phyloP scores from a whole-genome alignment of 2,329 filamentous ascomycete genomes.

The Hypoxylon sp. region DNA sequence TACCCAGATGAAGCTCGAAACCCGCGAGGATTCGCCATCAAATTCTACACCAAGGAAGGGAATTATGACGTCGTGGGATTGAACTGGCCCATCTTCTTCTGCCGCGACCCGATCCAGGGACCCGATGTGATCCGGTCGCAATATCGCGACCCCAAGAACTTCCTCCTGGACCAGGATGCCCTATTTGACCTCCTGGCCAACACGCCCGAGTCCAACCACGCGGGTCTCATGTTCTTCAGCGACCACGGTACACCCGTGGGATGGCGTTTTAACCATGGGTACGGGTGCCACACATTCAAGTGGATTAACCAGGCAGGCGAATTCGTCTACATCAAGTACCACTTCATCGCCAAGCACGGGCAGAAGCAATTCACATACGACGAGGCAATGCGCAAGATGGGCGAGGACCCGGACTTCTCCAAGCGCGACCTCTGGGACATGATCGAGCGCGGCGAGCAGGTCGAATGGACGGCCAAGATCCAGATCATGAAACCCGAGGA shows the following conservation, averaged over 20 bases:
- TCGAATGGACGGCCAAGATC: constrained; percentile 74
- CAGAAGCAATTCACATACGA: constrained; percentile 71
- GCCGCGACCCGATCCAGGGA: constrained; percentile 81
- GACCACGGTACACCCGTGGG: constrained; percentile 77
- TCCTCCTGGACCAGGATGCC: constrained; percentile 69
- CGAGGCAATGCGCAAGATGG: constrained; percentile 69
- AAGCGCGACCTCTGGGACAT: constrained; percentile 75
- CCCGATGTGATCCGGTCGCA: constrained; percentile 82
- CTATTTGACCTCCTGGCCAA: constrained; percentile 76
- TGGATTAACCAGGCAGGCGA: constrained; percentile 75
- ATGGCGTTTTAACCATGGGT: constrained; percentile 77
- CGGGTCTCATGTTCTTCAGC: constrained; percentile 76
- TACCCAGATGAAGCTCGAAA: constrained; percentile 65
- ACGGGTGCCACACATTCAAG: constrained; percentile 77
- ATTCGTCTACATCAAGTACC: constrained; percentile 76
- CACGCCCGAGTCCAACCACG: constrained; percentile 75
- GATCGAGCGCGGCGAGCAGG: constrained; percentile 72
- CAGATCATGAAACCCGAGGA: constrained; percentile 72
- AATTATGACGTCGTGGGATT: constrained; percentile 81
- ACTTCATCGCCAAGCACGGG: constrained; percentile 75
- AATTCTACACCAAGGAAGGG: constrained; percentile 81
- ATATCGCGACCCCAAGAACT: constrained; percentile 79
- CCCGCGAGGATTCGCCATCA: constrained; percentile 79
- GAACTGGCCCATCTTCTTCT: constrained; percentile 82
- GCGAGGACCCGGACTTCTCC: constrained; percentile 70